Conservation (phyloP, 345 rosid genomes). For the Psidium friedrichsthalianum region DNA sequence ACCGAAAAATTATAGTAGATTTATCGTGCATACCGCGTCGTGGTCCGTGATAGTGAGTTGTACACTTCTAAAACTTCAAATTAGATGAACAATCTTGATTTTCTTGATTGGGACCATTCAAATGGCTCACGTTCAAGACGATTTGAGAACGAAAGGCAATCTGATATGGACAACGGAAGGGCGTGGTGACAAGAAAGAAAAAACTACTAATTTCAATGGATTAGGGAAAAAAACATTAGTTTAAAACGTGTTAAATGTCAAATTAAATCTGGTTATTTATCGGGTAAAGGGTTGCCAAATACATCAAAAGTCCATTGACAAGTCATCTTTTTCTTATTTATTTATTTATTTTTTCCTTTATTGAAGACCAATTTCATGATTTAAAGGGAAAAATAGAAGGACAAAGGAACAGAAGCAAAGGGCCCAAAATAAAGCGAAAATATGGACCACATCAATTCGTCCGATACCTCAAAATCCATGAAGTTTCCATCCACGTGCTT, state of each 20-base stretch:
- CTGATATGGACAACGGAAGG: not conserved
- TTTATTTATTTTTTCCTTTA: not conserved
- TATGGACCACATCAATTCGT: not conserved
- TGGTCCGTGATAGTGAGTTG: not conserved
- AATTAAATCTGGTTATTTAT: not conserved
- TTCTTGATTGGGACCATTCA: not conserved
- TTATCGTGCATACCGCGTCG: fast-evolving
- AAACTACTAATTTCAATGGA: not conserved
- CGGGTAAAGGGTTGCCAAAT: not conserved
- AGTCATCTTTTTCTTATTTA: not conserved
- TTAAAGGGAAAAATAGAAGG: not conserved
- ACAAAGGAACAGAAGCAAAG: not conserved
- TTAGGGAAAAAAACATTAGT: not conserved
- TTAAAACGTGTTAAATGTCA: not conserved
- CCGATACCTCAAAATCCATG: not conserved
- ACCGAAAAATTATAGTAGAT: not conserved
- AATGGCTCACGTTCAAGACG: not conserved
- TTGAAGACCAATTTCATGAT: not conserved
- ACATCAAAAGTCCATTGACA: not conserved
- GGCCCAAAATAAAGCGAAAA: not conserved
- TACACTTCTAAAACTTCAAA: not conserved
- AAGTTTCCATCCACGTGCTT: not conserved
- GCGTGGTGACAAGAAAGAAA: not conserved
- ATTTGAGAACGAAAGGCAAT: fast-evolving
- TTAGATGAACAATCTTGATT: not conserved